Conservation (phyloP, 441 rosid genomes). For the Theobroma grandiflorum region DNA sequence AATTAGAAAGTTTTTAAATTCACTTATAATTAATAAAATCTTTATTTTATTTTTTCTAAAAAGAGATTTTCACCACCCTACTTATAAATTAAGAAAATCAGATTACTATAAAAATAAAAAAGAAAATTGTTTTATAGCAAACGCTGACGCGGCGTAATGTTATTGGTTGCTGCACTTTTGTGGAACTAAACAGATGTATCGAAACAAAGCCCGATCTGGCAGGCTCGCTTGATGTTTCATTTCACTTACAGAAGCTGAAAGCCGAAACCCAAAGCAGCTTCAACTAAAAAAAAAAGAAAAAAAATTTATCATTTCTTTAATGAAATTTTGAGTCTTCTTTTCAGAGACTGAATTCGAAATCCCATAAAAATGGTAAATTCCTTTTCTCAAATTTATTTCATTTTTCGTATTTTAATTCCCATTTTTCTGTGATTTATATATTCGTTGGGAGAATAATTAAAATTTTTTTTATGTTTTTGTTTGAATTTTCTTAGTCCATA, state of each 20-base stretch:
- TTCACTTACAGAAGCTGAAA: not conserved
- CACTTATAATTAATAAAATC: too few species aligned
- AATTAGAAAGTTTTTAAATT: too few species aligned
- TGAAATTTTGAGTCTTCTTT: constrained; percentile 8
- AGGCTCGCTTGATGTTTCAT: not conserved
- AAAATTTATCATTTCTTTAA: not conserved
- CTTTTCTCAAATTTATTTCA: not conserved
- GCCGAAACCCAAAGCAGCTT: not conserved
- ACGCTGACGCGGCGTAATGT: not conserved
- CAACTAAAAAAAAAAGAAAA: not conserved
- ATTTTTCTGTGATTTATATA: not conserved
- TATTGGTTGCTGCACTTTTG: not conserved
- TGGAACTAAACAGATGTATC: not conserved
- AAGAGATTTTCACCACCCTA: not conserved
- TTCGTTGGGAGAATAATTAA: not conserved
- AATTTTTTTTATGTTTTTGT: not conserved
- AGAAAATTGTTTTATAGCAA: not conserved
- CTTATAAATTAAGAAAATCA: too few species aligned
- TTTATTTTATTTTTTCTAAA: too few species aligned
- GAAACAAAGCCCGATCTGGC: not conserved
- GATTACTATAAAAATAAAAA: too few species aligned
- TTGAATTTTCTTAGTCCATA: not conserved
- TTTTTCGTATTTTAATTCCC: not conserved
- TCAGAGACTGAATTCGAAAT: not conserved
- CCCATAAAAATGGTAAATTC: constrained; percentile 15